Base-by-base conservation (phyloP, 352 stramenopile species). In the Phytophthora pluvialis region DNA sequence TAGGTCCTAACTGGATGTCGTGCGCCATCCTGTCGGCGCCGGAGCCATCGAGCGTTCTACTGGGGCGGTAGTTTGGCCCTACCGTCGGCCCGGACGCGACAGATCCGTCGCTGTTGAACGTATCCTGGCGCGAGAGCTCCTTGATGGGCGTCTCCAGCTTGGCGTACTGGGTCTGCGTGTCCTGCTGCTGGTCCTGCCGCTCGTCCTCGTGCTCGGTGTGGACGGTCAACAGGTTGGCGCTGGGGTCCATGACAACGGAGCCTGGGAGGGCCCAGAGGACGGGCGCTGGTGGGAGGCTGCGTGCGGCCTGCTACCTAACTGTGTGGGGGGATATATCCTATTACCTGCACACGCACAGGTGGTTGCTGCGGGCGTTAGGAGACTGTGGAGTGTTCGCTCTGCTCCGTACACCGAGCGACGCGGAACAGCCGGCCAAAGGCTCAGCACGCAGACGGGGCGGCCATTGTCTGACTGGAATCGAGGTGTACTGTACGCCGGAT, bases 111-210 rank as follows among this genome's bases (percentile, higher is more conserved):
- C 67, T 77, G 40, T 73, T 70, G 56, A 81, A 87, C 46, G 78
- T 87, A 47, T 76, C 51, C 48, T 80, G 71, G 25, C 62, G 49
- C 1, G 54, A 53, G 1, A 67, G 44, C 6, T 80, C 62, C 45
- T 80, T 73, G 8, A 73, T 47, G 33, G 78, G 78, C 47, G 78
- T 84, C 64, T 74, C 59, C 4, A 87, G 44, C 45, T 75, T 68
- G 4, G 52, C 33, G 63, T 86, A 86, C 42, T 47, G 61, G 26
- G 72, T 65, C 33, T 66, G 38, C 26, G 32, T n/a, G 7, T 48
- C 33, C 35, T 64, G 21, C 29, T 8, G 15, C 29, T 8, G 15
- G 18, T 44, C 38, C 38, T 46, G 31, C 31, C 10, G 31, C 32
- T 55, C 48, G 21, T 36, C 15, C 11, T 66, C 44, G 18, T 47